Conservation (phyloP, 495 filamentous ascomycete species). For the Lepidopterella palustris region DNA sequence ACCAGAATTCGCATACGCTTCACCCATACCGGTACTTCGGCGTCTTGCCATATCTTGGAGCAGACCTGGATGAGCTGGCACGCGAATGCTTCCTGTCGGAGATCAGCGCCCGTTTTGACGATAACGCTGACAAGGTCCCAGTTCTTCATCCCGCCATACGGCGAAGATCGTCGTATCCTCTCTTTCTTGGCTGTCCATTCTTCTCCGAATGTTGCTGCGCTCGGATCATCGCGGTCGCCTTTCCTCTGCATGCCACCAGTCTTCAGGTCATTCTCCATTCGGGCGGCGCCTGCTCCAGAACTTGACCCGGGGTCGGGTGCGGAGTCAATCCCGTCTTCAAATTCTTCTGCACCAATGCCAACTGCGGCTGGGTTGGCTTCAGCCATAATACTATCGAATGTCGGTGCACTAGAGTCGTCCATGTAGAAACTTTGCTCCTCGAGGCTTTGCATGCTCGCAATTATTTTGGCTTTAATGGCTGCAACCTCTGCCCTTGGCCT, state of each 20-base stretch:
- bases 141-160: constrained; percentile 72
- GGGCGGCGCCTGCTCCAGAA: constrained; percentile 59
- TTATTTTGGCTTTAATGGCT: constrained; percentile 68
- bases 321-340: constrained; percentile 43
- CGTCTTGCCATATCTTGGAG: constrained; percentile 66
- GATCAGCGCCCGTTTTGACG: constrained; percentile 70
- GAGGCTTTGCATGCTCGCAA: constrained; percentile 76
- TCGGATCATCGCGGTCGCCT: constrained; percentile 73
- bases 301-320: constrained; percentile 45
- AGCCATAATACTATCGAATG: constrained; percentile 67
- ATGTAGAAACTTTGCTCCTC: constrained; percentile 72
- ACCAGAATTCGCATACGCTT: constrained; percentile 75
- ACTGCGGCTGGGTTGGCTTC: constrained; percentile 42
- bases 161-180: constrained; percentile 65
- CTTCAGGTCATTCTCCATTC: constrained; percentile 77
- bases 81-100: constrained; percentile 71
- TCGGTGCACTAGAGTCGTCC: constrained; percentile 50
- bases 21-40: constrained; percentile 67
- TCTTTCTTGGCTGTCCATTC: constrained; percentile 71
- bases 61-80: constrained; percentile 71
- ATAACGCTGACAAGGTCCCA: constrained; percentile 77
- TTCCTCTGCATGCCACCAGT: constrained; percentile 68
- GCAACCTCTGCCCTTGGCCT: constrained; percentile 65
- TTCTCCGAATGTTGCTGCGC: constrained; percentile 71
- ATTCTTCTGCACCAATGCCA: constrained; percentile 34